Evolutionary conservation across 2,329 filamentous ascomycete genomes (phyloP).

Genomic region (Tolypocladium inflatum): DNA sequence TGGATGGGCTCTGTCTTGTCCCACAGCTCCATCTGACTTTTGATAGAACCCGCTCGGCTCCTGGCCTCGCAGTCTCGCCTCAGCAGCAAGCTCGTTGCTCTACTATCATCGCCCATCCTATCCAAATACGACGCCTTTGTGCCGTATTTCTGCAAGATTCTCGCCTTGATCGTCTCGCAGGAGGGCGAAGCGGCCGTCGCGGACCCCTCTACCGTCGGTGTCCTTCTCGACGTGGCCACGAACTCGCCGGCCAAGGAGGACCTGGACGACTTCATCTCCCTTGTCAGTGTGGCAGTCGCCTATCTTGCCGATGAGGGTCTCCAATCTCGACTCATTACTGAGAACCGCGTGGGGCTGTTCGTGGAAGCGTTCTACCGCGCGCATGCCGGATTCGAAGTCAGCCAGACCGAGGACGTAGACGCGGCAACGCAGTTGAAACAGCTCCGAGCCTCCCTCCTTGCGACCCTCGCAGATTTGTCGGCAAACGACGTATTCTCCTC

Average conservation of each 20-base stretch:
- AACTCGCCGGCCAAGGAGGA: constrained; percentile 31
- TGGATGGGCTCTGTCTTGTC: background rate
- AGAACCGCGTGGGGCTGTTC: constrained; percentile 30
- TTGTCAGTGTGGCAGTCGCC: constrained; percentile 41
- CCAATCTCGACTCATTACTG: constrained; percentile 36
- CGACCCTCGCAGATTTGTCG: constrained; percentile 42
- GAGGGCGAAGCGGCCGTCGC: constrained; percentile 37
- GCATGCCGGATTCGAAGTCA: constrained; percentile 29
- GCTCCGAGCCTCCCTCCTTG: constrained; percentile 40
- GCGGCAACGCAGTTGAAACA: constrained; percentile 32
- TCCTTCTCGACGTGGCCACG: constrained; percentile 40
- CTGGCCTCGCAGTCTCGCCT: constrained; percentile 43
- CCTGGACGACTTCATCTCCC: constrained; percentile 42
- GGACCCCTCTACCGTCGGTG: constrained; percentile 33
- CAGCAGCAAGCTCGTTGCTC: constrained; percentile 36
- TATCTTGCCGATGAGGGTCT: constrained; percentile 46
- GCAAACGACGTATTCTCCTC: constrained; percentile 36
- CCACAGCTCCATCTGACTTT: constrained; percentile 1
- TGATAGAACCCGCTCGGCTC: constrained; percentile 44
- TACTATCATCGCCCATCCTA: constrained; percentile 37
- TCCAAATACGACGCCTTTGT: constrained; percentile 32
- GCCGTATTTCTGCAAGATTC: constrained; percentile 45
- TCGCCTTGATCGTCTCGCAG: constrained; percentile 43
- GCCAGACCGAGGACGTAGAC: constrained; percentile 36
- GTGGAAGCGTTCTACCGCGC: constrained; percentile 38